These are phyloP conservation scores for Apophysomyces sp. DNA, from an alignment of 371 early-diverging fungal genomes.

Conservation along the genomic window DNA sequence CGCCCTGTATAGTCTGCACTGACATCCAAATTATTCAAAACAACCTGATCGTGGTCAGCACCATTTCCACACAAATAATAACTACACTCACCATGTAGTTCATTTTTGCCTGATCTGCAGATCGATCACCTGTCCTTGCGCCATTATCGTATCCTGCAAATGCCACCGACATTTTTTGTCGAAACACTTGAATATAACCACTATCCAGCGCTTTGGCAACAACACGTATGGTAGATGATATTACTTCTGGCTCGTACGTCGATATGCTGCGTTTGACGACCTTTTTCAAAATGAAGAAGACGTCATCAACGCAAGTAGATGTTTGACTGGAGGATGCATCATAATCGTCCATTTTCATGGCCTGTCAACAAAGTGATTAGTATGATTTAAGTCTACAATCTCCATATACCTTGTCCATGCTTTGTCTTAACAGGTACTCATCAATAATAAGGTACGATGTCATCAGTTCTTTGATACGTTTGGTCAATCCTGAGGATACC, in stretches of 20 bases:
- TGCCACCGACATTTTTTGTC: constrained; percentile 56
- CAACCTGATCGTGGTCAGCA: constrained; percentile 30
- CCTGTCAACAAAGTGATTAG: constrained; percentile 18
- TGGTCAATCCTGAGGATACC: constrained; percentile 53
- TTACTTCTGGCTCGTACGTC: constrained; percentile 67
- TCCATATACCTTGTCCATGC: constrained; percentile 68
- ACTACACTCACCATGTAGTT: constrained; percentile 59
- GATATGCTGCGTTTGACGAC: constrained; percentile 69
- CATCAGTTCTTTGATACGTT: constrained; percentile 67
- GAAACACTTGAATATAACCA: constrained; percentile 64
- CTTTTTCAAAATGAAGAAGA: constrained; percentile 88
- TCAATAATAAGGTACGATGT: constrained; percentile 71
- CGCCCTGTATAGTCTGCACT: constrained; percentile 74
- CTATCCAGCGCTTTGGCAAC: constrained; percentile 63
- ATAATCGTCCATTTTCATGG: constrained; percentile 58
- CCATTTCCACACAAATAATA: not conserved
- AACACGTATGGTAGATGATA: constrained; percentile 62
- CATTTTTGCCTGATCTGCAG: constrained; percentile 49
- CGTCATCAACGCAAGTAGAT: constrained; percentile 90
- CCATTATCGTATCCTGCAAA: constrained; percentile 52
- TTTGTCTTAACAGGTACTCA: constrained; percentile 69
- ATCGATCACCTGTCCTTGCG: constrained; percentile 16
- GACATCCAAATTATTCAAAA: constrained; percentile 83
- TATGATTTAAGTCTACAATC: not conserved
- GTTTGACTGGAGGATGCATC: constrained; percentile 46